phyloP scores from a whole-genome alignment of 495 filamentous ascomycete species.

The Hypoxylon intermedium region DNA sequence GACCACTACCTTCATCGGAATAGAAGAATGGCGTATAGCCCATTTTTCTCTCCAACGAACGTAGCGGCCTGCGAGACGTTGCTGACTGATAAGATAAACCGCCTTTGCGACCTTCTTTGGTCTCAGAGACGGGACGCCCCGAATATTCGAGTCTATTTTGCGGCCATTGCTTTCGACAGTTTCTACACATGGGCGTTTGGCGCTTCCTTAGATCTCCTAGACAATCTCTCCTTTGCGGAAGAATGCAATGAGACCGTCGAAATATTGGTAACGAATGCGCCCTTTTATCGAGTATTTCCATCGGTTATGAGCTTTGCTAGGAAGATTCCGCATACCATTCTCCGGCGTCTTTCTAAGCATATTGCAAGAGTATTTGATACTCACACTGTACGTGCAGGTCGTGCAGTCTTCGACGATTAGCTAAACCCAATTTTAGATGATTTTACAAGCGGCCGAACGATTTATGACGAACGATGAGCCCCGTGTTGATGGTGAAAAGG shows the following conservation, averaged over 20 bases:
- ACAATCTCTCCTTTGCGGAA: neutral
- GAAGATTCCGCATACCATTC: neutral
- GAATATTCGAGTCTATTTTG: neutral
- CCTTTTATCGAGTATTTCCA: neutral
- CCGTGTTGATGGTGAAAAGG: neutral
- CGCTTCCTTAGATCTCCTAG: neutral
- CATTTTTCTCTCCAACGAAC: conserved; percentile 1
- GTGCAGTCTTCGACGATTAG: neutral
- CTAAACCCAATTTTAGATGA: neutral
- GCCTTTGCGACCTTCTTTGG: conserved; percentile 3
- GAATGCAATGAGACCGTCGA: neutral
- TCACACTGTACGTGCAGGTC: neutral
- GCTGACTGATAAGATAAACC: neutral
- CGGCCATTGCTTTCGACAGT: neutral
- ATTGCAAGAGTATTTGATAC: neutral
- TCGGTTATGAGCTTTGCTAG: neutral
- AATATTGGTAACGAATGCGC: neutral
- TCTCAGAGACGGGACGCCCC: neutral
- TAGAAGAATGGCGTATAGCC: conserved; percentile 3
- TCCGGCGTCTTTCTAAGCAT: neutral
- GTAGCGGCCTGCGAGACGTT: neutral
- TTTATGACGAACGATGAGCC: neutral
- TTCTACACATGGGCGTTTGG: conserved; percentile 9
- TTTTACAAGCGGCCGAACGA: neutral
- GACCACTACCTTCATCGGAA: conserved; percentile 2